Evolutionary conservation across 2,329 filamentous ascomycete species (phyloP).

Genomic region (Penicillium hordei): DNA sequence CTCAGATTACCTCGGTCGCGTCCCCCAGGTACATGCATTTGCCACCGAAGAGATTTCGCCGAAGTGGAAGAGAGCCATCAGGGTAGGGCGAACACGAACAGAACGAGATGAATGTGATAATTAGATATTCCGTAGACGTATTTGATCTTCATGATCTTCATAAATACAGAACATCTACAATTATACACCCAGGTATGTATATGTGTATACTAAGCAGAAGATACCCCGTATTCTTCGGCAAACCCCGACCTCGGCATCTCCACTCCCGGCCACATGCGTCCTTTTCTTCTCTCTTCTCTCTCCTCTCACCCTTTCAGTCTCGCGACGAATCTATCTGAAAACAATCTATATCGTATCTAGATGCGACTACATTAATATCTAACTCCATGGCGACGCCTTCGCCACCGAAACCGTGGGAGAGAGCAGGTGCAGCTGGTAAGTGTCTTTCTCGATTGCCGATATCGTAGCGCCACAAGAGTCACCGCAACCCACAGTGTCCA

Average conservation of each 20-base stretch:
- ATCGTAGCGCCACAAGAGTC: not conserved
- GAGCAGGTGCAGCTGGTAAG: slow-evolving; percentile 63
- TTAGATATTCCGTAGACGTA: not conserved
- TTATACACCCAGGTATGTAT: not conserved
- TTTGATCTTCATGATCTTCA: not conserved
- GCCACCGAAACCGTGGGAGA: slow-evolving; percentile 97
- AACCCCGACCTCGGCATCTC: slow-evolving; percentile 30
- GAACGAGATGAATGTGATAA: not conserved
- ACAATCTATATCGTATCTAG: slow-evolving; percentile 10
- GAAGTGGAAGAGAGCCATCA: not conserved
- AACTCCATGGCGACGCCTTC: slow-evolving; percentile 62
- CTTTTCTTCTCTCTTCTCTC: slow-evolving; percentile 17
- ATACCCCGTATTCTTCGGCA: slow-evolving; percentile 13
- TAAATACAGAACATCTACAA: not conserved
- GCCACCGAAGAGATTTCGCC: slow-evolving; percentile 22
- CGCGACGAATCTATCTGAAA: not conserved
- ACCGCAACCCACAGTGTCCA: slow-evolving; percentile 7
- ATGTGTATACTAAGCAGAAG: not conserved
- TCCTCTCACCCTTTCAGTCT: slow-evolving; percentile 9
- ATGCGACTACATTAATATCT: slow-evolving; percentile 33
- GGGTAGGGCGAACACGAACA: not conserved
- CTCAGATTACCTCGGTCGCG: slow-evolving; percentile 6
- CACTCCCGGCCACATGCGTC: slow-evolving; percentile 27
- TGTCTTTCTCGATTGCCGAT: slow-evolving; percentile 15
- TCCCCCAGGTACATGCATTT: slow-evolving; percentile 8